Evolutionary conservation across 305 asterid genomes (phyloP), one percentile per base, ranked within the genome.

Genomic region (Solanum hybrid): DNA sequence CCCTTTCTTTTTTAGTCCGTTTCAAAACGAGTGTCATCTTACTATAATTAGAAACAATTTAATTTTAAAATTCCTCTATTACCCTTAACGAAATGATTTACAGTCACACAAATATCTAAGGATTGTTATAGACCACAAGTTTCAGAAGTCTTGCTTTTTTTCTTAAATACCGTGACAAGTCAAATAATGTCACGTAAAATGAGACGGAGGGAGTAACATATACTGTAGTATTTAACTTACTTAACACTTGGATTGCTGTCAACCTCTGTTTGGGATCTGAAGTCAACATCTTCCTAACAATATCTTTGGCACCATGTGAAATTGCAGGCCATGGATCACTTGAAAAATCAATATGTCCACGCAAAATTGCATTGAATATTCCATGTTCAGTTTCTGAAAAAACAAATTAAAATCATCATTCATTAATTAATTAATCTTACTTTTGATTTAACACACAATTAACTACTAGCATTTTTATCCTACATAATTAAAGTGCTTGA

Each of bases 251-350:
- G 89, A 90, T 80, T 87, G 98, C 98, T 19, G 98, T 89, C 45
- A 96, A 94, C 93, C 99, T 93, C 40, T 95, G 99, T 89, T 91
- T 95, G 88, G 98, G 97, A 85, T 96, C 98, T 3, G 95, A 38
- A 80, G 89, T 91, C 90, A 96, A 87, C 99, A 96, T 96, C 93
- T 95, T 95, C 92, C 90, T 94, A 4, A 95, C 94, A 10, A 95
- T 93, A 86, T 95, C 99, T 92, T 95, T 96, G 36, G 98, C 98
- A 85, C 98, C 98, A 36, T 77, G 75, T 19, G 99, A 96, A 88
- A 96, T 94, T 29, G 95, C 80, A 89, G 98, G 99, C 99, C 98
- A 95, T 8, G 98, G 99, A 89, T 95, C 98, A 56, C 94, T 90
- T 85, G 93, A 89, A 85, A 96, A 96, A 91, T 95, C 98, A 31